phyloP scores from a whole-genome alignment of 805 yeast species.

The Wickerhamiella domercqiae region DNA sequence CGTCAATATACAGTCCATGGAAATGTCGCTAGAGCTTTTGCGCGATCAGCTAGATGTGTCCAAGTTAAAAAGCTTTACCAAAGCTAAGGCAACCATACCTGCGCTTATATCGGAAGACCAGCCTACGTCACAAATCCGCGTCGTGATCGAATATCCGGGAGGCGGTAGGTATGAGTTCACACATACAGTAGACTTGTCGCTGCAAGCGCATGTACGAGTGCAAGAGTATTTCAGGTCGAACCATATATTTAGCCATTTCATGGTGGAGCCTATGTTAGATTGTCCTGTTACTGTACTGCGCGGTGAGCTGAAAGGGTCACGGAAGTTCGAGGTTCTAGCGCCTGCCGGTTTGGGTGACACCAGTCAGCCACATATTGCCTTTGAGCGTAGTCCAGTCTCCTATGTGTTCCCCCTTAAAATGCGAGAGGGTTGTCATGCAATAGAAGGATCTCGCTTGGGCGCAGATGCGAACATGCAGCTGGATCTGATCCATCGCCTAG shows the following conservation, averaged over 20 bases:
- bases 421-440: too few species aligned
- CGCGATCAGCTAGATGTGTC: slow-evolving; percentile 11
- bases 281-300: slow-evolving; percentile 40
- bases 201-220: slow-evolving; percentile 58
- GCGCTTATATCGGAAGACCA: slow-evolving; percentile 18
- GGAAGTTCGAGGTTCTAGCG: slow-evolving; percentile 20
- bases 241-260: slow-evolving; percentile 48
- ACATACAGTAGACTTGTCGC: slow-evolving; percentile 33
- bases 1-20: slow-evolving; percentile 12
- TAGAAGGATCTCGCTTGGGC: slow-evolving; percentile 9
- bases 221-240: slow-evolving; percentile 57
- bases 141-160: slow-evolving; percentile 18
- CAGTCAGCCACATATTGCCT: slow-evolving; percentile 29
- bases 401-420: slow-evolving; percentile 40
- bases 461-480: slow-evolving; percentile 14
- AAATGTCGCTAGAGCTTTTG: slow-evolving; percentile 11
- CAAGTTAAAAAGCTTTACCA: slow-evolving; percentile 6
- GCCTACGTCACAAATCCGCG: slow-evolving; percentile 15
- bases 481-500: slow-evolving; percentile 9
- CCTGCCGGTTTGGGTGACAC: slow-evolving; percentile 9
- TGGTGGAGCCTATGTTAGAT: slow-evolving; percentile 43
- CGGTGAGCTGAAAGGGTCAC: slow-evolving; percentile 28
- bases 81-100: slow-evolving; percentile 19
- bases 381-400: slow-evolving; percentile 55
- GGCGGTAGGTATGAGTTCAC: slow-evolving; percentile 15